Evolutionary conservation across 1,284 basidiomycete species (phyloP).

Genomic region (Tetrapyrgos nigripes): DNA sequence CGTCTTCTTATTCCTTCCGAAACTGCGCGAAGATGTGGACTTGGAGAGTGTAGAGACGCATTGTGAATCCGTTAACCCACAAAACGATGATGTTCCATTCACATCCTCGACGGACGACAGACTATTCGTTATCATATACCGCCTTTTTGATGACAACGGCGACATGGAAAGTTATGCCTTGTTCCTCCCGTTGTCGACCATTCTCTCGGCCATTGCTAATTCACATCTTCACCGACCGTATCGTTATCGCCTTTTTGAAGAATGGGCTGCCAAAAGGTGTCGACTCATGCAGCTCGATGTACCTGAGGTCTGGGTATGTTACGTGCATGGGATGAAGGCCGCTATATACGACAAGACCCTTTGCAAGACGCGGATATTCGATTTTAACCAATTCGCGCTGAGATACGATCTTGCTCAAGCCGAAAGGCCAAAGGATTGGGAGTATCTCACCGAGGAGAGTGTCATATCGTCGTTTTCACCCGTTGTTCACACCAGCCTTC

Average conservation of each 20-base stretch:
- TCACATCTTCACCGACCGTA: not conserved
- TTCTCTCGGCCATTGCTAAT: constrained; percentile 6
- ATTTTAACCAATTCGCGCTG: constrained; percentile 9
- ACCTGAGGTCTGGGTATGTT: constrained; percentile 18
- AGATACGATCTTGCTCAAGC: constrained; percentile 3
- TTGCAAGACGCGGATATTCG: constrained; percentile 1
- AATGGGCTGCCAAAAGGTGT: constrained; percentile 16
- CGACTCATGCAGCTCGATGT: constrained; percentile 6
- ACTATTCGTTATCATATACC: constrained; percentile 15
- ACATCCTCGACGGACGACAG: constrained; percentile 10
- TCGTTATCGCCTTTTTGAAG: constrained; percentile 7
- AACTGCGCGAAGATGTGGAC: not conserved
- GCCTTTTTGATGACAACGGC: not conserved
- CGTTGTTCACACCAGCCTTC: constrained; percentile 1
- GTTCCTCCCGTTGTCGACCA: constrained; percentile 14
- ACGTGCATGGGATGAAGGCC: constrained; percentile 17
- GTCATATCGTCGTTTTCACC: not conserved
- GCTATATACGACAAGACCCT: not conserved
- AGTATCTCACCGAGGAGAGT: not conserved
- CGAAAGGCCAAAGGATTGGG: not conserved
- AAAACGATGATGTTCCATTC: constrained; percentile 10
- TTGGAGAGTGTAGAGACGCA: constrained; percentile 1
- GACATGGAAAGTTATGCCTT: constrained; percentile 1
- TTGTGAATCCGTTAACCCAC: not conserved
- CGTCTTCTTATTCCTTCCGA: not conserved